Evolutionary conservation across 140 eudicot species (phyloP), one percentile per base, ranked within the genome.

Genomic region (Ambrosia hybrid): DNA sequence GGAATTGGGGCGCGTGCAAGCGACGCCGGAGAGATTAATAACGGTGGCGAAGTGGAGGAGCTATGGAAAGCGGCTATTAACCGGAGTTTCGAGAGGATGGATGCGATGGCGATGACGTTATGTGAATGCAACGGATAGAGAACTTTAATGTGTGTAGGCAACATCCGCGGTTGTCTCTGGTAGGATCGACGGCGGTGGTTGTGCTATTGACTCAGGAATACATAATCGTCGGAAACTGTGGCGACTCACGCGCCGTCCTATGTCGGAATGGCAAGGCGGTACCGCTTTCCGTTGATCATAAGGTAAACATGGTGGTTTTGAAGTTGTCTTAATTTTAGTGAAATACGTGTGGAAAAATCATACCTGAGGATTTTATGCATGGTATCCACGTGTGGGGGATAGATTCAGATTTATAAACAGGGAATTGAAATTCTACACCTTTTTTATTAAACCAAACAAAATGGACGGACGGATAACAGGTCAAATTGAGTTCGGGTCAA

Each of bases 211-310:
- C 88, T 0, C 38, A 68, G 3, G 67, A 80, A 1, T 71, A 79
- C 46, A 80, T 85, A 37, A 73, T 85, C 52, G 88, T 83, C 39
- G 91, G 82, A 1, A 83, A 83, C 72, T 85, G 91, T 67, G 91
- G 90, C 11, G 90, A 85, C 63, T 85, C 90, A 58, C 83, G 90
- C 15, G 87, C 85, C 37, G 80, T 85, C 38, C 80, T 85, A 0
- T 51, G 78, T 66, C 82, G 81, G 2, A 62, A 55, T 21, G 85
- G 91, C 5, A 52, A 60, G 5, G 71, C 85, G 14, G 36, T 85
- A 9, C 82, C 85, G 0, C 85, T 85, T 36, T 79, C 91, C 11
- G n/a, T 74, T 51, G 88, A 83, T 70, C 91, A 85, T 2, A 85
- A 85, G 91, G 91, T 85, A 70, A 43, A 34, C 62, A 13, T 2